Evolutionary conservation across 257 asterid genomes (phyloP), one percentile per base, ranked within the genome.

Genomic region (Striga asiatica): DNA sequence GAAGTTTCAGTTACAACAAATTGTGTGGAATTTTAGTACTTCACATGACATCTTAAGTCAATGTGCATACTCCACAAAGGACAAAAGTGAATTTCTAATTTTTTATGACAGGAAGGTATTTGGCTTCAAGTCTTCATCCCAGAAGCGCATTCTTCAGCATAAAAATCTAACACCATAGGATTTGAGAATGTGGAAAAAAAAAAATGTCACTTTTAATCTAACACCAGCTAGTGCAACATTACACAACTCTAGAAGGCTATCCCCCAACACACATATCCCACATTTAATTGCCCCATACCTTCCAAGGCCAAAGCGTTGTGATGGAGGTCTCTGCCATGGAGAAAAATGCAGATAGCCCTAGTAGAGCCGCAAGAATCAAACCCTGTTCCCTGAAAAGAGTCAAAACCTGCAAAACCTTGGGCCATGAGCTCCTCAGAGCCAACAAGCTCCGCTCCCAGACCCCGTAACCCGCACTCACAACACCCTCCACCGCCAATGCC

Each of bases 241-340:
- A 5, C 24, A 19, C 62, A 64, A 58, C 49, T 49, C 58, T 3
- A 19, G 17, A 47, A 55, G 14, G 10, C 32, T 46, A 57, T 46
- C 22, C 12, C 43, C 24, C 21, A 47, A 29, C 11, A 21, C 24
- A 21, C 8, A 55, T 14, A 46, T 31, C 64, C 24, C 53, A 28
- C 22, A 5, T 25, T 8, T 12, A 61, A n/a, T 48, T 16, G 32
- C 5, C 8, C 39, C 32, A 12, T 77, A 91, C 99, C 97, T 92
- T 92, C 99, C 99, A 92, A 29, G 99, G 99, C 99, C 99, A 92
- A 45, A 92, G 94, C 4, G 99, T 92, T 29, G 99, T 92, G 48
- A 92, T 92, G 43, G 99, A 88, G 14, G 99, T 92, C 75, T 92
- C 99, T 0, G 97, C 99, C 99, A 92, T 88, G 5, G 97, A 88